These are phyloP conservation scores for Omphalea diandra DNA, from an alignment of 441 rosid genomes.

Conservation along the genomic window DNA sequence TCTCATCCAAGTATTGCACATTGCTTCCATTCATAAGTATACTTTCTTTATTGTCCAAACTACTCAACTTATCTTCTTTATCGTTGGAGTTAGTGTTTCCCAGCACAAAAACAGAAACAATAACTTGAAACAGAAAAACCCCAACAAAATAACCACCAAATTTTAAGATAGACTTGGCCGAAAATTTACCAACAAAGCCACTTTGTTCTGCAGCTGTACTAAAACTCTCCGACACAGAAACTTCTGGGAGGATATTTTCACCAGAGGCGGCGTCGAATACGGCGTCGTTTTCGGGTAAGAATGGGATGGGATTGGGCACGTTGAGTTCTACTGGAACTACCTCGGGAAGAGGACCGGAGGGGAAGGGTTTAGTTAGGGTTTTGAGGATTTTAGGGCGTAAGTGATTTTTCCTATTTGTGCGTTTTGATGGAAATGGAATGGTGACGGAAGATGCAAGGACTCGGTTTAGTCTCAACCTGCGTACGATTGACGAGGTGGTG, in stretches of 20 bases:
- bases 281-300: conserved; percentile 10
- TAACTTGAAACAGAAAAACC: conserved; percentile 31
- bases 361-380: conserved; percentile 56
- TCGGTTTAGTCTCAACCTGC: conserved; percentile 19
- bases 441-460: conserved; percentile 26
- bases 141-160: conserved; percentile 50
- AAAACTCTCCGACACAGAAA: conserved; percentile 34
- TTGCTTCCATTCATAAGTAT: conserved; percentile 25
- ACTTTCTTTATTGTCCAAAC: conserved; percentile 19
- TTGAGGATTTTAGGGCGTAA: conserved; percentile 78
- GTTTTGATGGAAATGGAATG: conserved; percentile 31
- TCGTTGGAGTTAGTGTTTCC: conserved; percentile 28
- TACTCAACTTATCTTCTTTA: conserved; percentile 20
- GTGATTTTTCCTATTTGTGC: conserved; percentile 51
- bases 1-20: conserved; percentile 32
- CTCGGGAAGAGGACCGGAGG: conserved; percentile 25
- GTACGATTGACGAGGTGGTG: conserved; percentile 6
- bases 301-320: not conserved
- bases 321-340: not conserved
- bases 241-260: too few species aligned
- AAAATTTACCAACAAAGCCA: conserved; percentile 34
- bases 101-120: conserved; percentile 47
- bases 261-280: too few species aligned
- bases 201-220: conserved; percentile 30
- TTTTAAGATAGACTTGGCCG: conserved; percentile 38